These are phyloP conservation scores for Ogataea chonburiensis DNA, from an alignment of 805 yeast genomes.

Conservation along the genomic window DNA sequence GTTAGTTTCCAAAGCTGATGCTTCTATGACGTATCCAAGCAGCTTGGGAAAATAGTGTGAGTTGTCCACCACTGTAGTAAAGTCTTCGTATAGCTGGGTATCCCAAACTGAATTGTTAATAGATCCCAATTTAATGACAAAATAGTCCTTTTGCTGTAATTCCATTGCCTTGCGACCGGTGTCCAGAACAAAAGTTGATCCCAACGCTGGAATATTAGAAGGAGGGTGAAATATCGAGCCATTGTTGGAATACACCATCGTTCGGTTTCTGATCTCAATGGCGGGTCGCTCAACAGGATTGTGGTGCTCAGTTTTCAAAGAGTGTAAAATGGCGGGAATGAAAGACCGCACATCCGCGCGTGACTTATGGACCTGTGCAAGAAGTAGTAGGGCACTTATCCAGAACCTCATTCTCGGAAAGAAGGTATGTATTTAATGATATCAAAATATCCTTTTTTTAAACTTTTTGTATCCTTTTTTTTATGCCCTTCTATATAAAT, in stretches of 20 bases:
- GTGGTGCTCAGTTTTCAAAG: constrained; percentile 9
- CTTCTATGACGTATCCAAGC: constrained; percentile 91
- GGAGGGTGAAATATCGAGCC: constrained; percentile 15
- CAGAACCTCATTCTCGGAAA: background rate
- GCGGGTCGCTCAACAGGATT: constrained; percentile 10
- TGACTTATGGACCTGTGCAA: background rate
- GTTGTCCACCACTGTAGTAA: constrained; percentile 72
- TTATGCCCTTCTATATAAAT: constrained; percentile 7
- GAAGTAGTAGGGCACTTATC: background rate
- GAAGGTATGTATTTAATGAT: background rate
- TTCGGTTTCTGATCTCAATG: constrained; percentile 12
- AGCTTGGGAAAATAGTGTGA: constrained; percentile 67
- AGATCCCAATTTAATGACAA: constrained; percentile 16
- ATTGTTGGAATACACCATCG: constrained; percentile 18
- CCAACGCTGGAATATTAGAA: constrained; percentile 5
- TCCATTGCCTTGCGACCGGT: constrained; percentile 10
- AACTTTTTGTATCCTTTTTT: constrained; percentile 2
- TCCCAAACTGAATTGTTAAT: constrained; percentile 20
- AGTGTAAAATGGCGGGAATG: constrained; percentile 11
- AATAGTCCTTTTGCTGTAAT: constrained; percentile 16
- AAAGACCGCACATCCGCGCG: constrained; percentile 12
- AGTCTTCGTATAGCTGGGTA: constrained; percentile 55
- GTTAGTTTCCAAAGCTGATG: constrained; percentile 78
- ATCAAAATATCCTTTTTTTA: constrained; percentile 2
- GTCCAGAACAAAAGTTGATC: constrained; percentile 12